A percentile compares a stretch with the other conserved stretches of the same genome.
phyloP scores from a whole-genome alignment of 1,284 basidiomycete species.

The Sphagnurus paluster region DNA sequence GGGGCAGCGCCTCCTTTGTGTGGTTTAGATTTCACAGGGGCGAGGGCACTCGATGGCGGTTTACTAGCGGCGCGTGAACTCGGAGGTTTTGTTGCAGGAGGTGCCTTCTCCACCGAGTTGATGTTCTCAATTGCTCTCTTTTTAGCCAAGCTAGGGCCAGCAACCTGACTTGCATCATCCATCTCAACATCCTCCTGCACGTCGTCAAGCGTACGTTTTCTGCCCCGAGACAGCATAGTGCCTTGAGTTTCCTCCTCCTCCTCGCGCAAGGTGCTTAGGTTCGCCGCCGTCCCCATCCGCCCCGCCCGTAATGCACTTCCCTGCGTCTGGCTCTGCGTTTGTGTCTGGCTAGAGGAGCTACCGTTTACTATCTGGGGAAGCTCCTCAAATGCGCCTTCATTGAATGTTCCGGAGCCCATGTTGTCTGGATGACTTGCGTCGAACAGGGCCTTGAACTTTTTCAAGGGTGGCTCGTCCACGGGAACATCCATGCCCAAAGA shows the following conservation, averaged over 20 bases:
- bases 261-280: conserved; percentile 45
- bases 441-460: conserved; percentile 71
- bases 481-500: conserved; percentile 22
- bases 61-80: conserved; percentile 16
- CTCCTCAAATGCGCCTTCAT: conserved; percentile 17
- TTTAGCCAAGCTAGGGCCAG: conserved; percentile 29
- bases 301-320: conserved; percentile 14
- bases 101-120: conserved; percentile 28
- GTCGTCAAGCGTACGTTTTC: conserved; percentile 36
- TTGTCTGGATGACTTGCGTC: conserved; percentile 62
- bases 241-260: conserved; percentile 53
- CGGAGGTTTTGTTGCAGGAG: conserved; percentile 18
- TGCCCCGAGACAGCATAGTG: conserved; percentile 21
- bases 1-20: conserved; percentile 41
- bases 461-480: conserved; percentile 53
- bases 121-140: conserved; percentile 40
- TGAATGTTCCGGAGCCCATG: conserved; percentile 25
- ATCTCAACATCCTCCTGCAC: conserved; percentile 41
- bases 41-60: conserved; percentile 21
- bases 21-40: conserved; percentile 19
- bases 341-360: conserved; percentile 29
- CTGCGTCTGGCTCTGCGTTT: conserved; percentile 40
- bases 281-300: conserved; percentile 16
- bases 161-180: conserved; percentile 27
- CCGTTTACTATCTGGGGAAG: conserved; percentile 18